Percentiles rank a stretch among this genome's conserved stretches.
phyloP scores from a whole-genome alignment of 106 monocot genomes.

The Apostasia shenzhenica region DNA sequence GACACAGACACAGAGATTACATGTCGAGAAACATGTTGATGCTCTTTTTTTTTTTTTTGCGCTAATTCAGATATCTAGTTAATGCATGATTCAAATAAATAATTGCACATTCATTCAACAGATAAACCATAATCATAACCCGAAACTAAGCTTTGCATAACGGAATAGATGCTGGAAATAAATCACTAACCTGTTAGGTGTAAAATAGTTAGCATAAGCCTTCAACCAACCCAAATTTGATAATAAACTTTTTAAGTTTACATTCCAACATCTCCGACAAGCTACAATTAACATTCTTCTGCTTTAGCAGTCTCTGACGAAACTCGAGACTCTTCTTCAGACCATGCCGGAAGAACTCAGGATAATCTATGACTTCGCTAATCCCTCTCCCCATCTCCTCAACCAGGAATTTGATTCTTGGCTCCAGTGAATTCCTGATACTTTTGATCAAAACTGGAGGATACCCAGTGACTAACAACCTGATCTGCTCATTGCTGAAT shows the following conservation, averaged over 20 bases:
- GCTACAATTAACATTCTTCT: slow-evolving; percentile 45
- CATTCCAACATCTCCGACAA: slow-evolving; percentile 78
- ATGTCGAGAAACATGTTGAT: background rate
- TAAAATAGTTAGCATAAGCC: background rate
- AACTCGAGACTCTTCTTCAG: slow-evolving; percentile 83
- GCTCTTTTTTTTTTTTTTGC: background rate
- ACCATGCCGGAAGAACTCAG: slow-evolving; percentile 77
- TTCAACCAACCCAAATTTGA: slow-evolving; percentile 38
- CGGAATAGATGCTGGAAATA: background rate
- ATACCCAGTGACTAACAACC: slow-evolving; percentile 52
- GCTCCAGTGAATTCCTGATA: slow-evolving; percentile 64
- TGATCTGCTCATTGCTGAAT: slow-evolving; percentile 46
- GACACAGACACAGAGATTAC: background rate
- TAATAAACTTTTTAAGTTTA: slow-evolving; percentile 58
- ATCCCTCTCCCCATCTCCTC: slow-evolving; percentile 75
- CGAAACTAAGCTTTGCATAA: background rate
- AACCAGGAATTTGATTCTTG: slow-evolving; percentile 66
- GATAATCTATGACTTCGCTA: slow-evolving; percentile 57
- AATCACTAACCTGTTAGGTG: background rate
- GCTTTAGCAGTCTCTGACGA: slow-evolving; percentile 47
- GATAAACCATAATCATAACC: background rate
- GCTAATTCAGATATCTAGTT: background rate
- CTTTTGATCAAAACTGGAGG: slow-evolving; percentile 90
- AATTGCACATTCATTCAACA: background rate
- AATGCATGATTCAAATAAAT: background rate